phyloP scores from a whole-genome alignment of 2,329 filamentous ascomycete species.

The Lecanoromycetidae sp. region DNA sequence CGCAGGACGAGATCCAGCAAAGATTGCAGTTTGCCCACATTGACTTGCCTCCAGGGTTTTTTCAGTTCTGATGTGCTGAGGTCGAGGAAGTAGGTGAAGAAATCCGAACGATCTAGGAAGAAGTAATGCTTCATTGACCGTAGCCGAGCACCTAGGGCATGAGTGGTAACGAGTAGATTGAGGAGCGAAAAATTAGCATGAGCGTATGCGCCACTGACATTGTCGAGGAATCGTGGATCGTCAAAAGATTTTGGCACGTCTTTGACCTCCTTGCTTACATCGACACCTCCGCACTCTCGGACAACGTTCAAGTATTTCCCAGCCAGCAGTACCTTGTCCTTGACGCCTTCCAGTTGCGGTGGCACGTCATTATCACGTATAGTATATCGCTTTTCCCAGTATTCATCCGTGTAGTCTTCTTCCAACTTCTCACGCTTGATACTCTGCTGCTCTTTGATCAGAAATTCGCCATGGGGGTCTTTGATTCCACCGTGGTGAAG shows the following conservation, averaged over 20 bases:
- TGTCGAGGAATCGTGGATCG: slow-evolving; percentile 82
- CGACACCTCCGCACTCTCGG: slow-evolving; percentile 88
- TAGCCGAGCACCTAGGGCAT: slow-evolving; percentile 75
- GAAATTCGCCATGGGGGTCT: slow-evolving; percentile 85
- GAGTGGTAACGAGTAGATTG: slow-evolving; percentile 80
- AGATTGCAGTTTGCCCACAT: slow-evolving; percentile 85
- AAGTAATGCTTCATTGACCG: slow-evolving; percentile 96
- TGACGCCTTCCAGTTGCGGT: slow-evolving; percentile 78
- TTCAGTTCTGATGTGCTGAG: slow-evolving; percentile 78
- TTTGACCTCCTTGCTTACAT: slow-evolving; percentile 75
- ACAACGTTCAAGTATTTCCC: slow-evolving; percentile 98
- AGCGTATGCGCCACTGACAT: slow-evolving; percentile 89
- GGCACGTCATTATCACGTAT: slow-evolving; percentile 84
- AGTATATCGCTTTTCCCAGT: slow-evolving; percentile 97
- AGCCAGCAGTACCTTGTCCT: slow-evolving; percentile 86
- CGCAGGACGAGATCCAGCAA: slow-evolving; percentile 89
- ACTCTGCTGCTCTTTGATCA: slow-evolving; percentile 91
- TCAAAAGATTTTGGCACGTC: slow-evolving; percentile 90
- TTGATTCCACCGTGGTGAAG: slow-evolving; percentile 90
- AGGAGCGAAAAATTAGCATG: slow-evolving; percentile 91
- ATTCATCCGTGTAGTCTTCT: slow-evolving; percentile 96
- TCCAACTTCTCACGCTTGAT: slow-evolving; percentile 83
- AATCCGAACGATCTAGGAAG: slow-evolving; percentile 94
- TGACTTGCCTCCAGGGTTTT: slow-evolving; percentile 79
- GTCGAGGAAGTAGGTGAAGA: slow-evolving; percentile 96